Evolutionary conservation across 2,329 filamentous ascomycete genomes (phyloP).

Genomic region (Colletotrichum eleusines): DNA sequence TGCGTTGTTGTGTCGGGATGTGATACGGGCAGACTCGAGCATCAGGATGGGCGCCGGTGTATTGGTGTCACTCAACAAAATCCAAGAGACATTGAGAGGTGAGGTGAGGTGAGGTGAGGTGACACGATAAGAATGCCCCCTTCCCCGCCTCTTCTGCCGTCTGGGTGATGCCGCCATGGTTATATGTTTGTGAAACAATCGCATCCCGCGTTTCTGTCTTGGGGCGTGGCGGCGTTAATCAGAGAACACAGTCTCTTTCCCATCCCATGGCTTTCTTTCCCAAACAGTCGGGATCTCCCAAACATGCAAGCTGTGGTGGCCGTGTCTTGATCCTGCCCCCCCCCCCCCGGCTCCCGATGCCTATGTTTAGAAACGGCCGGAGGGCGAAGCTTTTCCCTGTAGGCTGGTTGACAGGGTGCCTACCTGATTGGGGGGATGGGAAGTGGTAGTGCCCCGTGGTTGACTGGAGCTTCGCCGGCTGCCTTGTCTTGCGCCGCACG

Average conservation of each 20-base stretch:
- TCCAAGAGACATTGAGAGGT: not conserved
- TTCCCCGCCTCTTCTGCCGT: not conserved
- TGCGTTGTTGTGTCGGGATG: not conserved
- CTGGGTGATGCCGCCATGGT: not conserved
- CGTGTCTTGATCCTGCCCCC: slow-evolving; percentile 5
- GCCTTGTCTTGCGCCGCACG: not conserved
- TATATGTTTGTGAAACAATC: slow-evolving; percentile 11
- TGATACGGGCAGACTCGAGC: not conserved
- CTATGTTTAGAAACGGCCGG: slow-evolving; percentile 23
- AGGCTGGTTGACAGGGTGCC: not conserved
- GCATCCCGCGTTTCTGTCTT: not conserved
- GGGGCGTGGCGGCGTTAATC: not conserved
- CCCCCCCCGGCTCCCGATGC: not conserved
- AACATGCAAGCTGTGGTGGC: not conserved
- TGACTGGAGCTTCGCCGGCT: slow-evolving; percentile 3
- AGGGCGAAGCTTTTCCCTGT: slow-evolving; percentile 2
- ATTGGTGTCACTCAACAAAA: not conserved
- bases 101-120: not conserved
- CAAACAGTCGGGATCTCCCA: not conserved
- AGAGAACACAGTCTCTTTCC: not conserved
- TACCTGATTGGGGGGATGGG: not conserved
- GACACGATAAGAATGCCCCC: not conserved
- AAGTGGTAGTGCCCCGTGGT: slow-evolving; percentile 16
- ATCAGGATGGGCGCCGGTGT: not conserved
- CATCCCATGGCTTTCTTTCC: not conserved